These are phyloP conservation scores for Lachancea sp. DNA, from an alignment of 805 yeast species.

Conservation along the genomic window DNA sequence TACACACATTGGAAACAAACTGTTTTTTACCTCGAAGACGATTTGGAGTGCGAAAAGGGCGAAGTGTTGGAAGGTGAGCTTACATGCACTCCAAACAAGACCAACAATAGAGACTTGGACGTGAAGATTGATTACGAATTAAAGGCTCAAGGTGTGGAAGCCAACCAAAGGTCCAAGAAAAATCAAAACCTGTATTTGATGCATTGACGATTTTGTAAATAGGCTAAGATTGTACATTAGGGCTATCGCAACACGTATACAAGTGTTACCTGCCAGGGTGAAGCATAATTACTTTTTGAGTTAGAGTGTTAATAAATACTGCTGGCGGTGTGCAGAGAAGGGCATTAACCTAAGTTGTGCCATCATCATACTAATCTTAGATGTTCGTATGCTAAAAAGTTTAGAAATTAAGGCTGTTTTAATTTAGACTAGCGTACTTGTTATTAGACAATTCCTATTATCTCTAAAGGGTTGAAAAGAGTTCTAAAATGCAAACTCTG, in stretches of 20 bases:
- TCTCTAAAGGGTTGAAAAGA: not conserved
- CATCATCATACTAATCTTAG: too few species aligned
- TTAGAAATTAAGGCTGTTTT: too few species aligned
- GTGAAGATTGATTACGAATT: conserved; percentile 58
- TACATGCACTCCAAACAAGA: conserved; percentile 66
- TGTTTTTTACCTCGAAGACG: conserved; percentile 82
- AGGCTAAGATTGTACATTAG: conserved; percentile 5
- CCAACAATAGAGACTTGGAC: conserved; percentile 86
- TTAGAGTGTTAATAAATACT: too few species aligned
- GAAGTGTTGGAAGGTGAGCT: conserved; percentile 69
- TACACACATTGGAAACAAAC: conserved; percentile 99
- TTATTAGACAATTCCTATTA: not conserved
- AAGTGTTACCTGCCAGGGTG: not conserved
- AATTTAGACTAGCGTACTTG: not conserved
- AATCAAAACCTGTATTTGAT: conserved; percentile 65
- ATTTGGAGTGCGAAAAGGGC: conserved; percentile 66
- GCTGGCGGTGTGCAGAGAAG: too few species aligned
- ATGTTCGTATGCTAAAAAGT: too few species aligned
- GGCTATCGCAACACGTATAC: not conserved
- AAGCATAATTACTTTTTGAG: not conserved
- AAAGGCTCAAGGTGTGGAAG: conserved; percentile 38
- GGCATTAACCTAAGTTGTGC: too few species aligned
- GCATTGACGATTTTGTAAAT: conserved; percentile 40
- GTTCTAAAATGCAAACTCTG: not conserved
- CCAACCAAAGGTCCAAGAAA: conserved; percentile 45